Base-by-base conservation (phyloP, 441 rosid species). In the Jatropha podagrica region DNA sequence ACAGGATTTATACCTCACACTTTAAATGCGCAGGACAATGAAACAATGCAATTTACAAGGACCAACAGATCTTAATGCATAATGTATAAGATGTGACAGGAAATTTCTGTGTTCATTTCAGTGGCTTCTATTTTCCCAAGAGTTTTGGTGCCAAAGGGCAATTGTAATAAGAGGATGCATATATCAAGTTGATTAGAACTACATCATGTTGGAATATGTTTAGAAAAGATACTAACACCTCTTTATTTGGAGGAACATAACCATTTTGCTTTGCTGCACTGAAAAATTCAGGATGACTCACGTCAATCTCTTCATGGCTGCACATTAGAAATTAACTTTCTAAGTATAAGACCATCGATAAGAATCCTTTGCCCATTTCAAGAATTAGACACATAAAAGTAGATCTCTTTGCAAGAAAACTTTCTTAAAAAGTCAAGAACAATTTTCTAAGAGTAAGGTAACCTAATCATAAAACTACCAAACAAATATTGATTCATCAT, bases 291-390 rank as follows among this genome's bases (percentile, higher is more conserved):
- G 98, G 98, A 86, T 96, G 99, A 82, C 90, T 94, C 71, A 94
- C 98, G 81, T 96, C 98, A n/a, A 89, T 88, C 70, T 94, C 98
- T 79, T 92, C 98, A 81, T 92, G 96, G 88, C 99, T 93, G 89
- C 82, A 83, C 51, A 79, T 76, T 66, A 78, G 72, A 79, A 62
- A 38, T 52, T 55, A 72, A 72, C 56, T 81, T 14, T 58, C 54
- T 38, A 51, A 26, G 13, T 12, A 55, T 48, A 65, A 40, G 60
- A 63, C 14, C 56, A 60, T 32, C 41, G 32, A 18, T 59, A 23
- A 60, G 62, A 13, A 62, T 11, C 66, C 17, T 41, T 20, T 54
- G 42, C 37, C 55, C 48, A 68, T 68, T 18, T 44, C 68, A 20
- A 64, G 75, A 59, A 71, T 54, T 65, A 73, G 73, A 55, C 37